Evolutionary conservation across 441 rosid species (phyloP).

Genomic region (Erodium texanum): DNA sequence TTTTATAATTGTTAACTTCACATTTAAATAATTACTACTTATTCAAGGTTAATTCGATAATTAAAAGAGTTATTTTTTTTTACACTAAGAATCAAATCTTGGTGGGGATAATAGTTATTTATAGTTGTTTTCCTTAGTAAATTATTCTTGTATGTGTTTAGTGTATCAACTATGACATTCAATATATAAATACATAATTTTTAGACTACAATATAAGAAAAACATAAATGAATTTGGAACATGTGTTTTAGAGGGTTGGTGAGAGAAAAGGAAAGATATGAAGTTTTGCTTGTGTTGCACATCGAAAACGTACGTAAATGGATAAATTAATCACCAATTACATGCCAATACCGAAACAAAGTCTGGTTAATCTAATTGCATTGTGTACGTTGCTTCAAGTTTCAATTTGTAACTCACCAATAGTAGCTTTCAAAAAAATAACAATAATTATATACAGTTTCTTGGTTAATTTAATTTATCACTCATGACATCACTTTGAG

Average conservation of each 20-base stretch:
- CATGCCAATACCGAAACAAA: no score
- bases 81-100: no score
- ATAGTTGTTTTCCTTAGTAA: no score
- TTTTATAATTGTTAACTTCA: no score
- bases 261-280: not conserved
- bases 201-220: not conserved
- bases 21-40: no score
- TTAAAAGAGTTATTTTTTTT: no score
- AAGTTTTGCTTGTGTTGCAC: not conserved
- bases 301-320: not conserved
- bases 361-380: no score
- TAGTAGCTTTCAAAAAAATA: not conserved
- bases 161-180: no score
- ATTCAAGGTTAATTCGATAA: no score
- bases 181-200: no score
- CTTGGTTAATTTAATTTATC: not conserved
- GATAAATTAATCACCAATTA: not conserved
- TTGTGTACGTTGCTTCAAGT: slow-evolving; percentile 7
- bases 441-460: not conserved
- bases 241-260: not conserved
- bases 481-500: not conserved
- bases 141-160: no score
- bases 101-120: no score
- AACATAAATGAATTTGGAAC: not conserved
- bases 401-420: slow-evolving; percentile 2